These are phyloP conservation scores for Thielaviopsis punctulata DNA, from an alignment of 2,329 filamentous ascomycete species.

Conservation along the genomic window DNA sequence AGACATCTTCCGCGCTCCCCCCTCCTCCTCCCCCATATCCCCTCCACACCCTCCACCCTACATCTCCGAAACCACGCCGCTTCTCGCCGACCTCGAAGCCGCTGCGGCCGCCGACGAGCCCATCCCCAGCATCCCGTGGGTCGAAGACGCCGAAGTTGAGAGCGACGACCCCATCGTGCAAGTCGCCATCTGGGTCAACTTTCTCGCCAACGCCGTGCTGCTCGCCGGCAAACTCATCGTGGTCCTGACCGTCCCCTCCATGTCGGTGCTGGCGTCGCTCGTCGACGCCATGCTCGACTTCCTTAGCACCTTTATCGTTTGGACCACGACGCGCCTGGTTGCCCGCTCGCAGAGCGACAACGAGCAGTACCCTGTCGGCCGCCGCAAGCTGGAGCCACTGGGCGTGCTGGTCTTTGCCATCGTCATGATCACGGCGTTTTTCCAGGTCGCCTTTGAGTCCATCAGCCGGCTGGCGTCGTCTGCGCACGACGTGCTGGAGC, in stretches of 20 bases:
- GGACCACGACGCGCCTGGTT: slow-evolving; percentile 60
- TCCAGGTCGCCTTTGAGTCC: slow-evolving; percentile 59
- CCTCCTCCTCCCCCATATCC: slow-evolving; percentile 25
- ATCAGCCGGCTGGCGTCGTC: slow-evolving; percentile 41
- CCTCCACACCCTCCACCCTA: background rate
- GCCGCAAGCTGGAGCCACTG: slow-evolving; percentile 59
- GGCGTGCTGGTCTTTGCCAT: slow-evolving; percentile 69
- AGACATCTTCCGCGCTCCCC: slow-evolving; percentile 58
- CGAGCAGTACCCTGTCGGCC: slow-evolving; percentile 62
- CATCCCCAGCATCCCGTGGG: slow-evolving; percentile 46
- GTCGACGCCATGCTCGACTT: slow-evolving; percentile 71
- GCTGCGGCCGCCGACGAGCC: slow-evolving; percentile 23
- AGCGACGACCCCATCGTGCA: slow-evolving; percentile 60
- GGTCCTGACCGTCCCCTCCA: slow-evolving; percentile 59
- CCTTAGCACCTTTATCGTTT: slow-evolving; percentile 64
- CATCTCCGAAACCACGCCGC: background rate
- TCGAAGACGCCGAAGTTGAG: slow-evolving; percentile 55
- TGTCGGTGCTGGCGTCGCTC: slow-evolving; percentile 64
- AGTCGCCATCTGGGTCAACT: slow-evolving; percentile 76
- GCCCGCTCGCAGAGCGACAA: slow-evolving; percentile 47
- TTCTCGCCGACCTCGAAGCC: slow-evolving; percentile 20
- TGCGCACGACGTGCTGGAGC: slow-evolving; percentile 52
- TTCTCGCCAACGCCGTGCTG: slow-evolving; percentile 59
- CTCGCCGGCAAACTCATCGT: slow-evolving; percentile 63
- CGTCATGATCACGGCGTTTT: slow-evolving; percentile 75